phyloP scores from a whole-genome alignment of 2,329 filamentous ascomycete genomes.

The Cryphonectria radicalis region DNA sequence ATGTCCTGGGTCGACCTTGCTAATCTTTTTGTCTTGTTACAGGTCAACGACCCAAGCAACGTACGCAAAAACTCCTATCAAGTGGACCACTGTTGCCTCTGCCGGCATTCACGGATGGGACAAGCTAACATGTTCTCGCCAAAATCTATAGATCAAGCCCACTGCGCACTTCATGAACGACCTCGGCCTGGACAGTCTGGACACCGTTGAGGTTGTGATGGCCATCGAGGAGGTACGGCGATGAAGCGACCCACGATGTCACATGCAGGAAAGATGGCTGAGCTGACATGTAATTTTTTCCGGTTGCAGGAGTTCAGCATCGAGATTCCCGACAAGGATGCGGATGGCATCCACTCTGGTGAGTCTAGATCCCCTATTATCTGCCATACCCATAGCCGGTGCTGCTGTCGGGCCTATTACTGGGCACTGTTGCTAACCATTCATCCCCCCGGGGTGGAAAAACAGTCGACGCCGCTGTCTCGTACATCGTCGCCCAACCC shows the following conservation, averaged over 20 bases:
- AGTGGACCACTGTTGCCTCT: background rate
- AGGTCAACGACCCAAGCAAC: slow-evolving; percentile 71
- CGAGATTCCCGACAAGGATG: slow-evolving; percentile 97
- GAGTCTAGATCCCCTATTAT: slow-evolving; percentile 45
- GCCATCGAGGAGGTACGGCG: slow-evolving; percentile 89
- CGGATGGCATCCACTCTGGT: slow-evolving; percentile 92
- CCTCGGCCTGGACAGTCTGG: slow-evolving; percentile 93
- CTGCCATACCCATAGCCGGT: background rate
- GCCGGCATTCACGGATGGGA: background rate
- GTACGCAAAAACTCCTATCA: slow-evolving; percentile 48
- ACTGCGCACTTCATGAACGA: slow-evolving; percentile 94
- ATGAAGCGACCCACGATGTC: slow-evolving; percentile 20
- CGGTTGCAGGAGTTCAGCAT: slow-evolving; percentile 69
- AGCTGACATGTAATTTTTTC: background rate
- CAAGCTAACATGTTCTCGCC: slow-evolving; percentile 17
- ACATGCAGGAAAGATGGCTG: background rate
- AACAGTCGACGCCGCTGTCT: slow-evolving; percentile 88
- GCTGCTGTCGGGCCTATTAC: background rate
- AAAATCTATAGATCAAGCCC: slow-evolving; percentile 69
- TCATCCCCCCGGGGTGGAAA: background rate
- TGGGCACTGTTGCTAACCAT: background rate
- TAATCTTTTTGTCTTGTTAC: slow-evolving; percentile 35
- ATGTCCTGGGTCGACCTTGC: slow-evolving; percentile 13
- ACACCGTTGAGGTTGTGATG: slow-evolving; percentile 99
- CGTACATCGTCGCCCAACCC: slow-evolving; percentile 91